Percentiles rank a stretch among this genome's conserved stretches.
Conservation (phyloP, 2,329 filamentous ascomycete species). For the Phyllosticta paracitricarpa region DNA sequence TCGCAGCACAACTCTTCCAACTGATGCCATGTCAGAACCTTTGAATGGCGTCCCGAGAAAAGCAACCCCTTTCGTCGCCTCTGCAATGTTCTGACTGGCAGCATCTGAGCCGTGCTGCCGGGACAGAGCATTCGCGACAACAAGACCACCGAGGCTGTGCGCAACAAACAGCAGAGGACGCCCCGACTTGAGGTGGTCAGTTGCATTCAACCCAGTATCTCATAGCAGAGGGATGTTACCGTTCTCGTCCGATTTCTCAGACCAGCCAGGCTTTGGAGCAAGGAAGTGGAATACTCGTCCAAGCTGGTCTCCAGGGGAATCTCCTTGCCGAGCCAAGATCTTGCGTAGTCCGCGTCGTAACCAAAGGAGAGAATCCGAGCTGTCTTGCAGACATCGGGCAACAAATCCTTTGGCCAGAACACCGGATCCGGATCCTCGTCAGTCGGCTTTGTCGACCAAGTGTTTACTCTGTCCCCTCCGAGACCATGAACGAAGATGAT, state of each 20-base stretch:
- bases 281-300: conserved; percentile 11
- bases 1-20: not conserved
- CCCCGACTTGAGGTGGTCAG: not conserved
- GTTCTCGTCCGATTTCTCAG: not conserved
- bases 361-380: conserved; percentile 14
- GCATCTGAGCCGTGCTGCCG: conserved; percentile 6
- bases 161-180: conserved; percentile 12
- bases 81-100: conserved; percentile 1
- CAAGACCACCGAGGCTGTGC: conserved; percentile 14
- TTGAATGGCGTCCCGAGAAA: conserved; percentile 14
- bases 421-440: not conserved
- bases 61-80: conserved; percentile 8
- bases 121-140: conserved; percentile 12
- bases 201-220: not conserved
- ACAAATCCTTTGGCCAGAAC: conserved; percentile 13
- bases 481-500: not conserved
- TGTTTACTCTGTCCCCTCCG: not conserved
- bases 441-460: not conserved
- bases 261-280: conserved; percentile 9
- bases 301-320: conserved; percentile 10
- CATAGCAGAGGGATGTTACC: not conserved
- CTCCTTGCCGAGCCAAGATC: conserved; percentile 9
- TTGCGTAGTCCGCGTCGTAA: conserved; percentile 12
- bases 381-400: conserved; percentile 11
- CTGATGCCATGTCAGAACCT: conserved; percentile 11